These are phyloP conservation scores for Carex pumila DNA, from an alignment of 176 grass and related monocot species.

Conservation along the genomic window DNA sequence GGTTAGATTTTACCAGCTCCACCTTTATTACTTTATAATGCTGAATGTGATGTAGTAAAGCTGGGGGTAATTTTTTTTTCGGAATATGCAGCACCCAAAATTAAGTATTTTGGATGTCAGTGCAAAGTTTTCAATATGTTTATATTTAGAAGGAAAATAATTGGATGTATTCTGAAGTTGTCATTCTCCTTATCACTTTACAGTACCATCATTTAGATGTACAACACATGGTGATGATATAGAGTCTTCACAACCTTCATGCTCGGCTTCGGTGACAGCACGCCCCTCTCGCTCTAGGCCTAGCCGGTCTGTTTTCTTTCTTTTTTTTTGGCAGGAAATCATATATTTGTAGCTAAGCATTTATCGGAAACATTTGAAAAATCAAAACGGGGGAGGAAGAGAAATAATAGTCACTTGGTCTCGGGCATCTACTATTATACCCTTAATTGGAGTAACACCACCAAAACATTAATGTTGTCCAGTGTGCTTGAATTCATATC, in stretches of 20 bases:
- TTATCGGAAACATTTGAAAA: no score
- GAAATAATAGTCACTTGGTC: no score
- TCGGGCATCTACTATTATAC: no score
- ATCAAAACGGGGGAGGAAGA: no score
- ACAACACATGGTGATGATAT: slow-evolving; percentile 55
- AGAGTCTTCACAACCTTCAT: slow-evolving; percentile 78
- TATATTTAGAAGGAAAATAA: neutral
- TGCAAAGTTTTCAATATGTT: neutral
- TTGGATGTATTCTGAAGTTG: neutral
- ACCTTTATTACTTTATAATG: neutral
- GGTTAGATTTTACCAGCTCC: neutral
- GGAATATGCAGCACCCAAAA: neutral
- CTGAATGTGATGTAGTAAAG: neutral
- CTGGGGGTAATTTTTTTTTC: neutral
- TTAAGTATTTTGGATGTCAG: neutral
- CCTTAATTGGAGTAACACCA: neutral
- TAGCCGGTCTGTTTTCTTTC: slow-evolving; percentile 45
- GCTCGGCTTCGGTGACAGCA: slow-evolving; percentile 51
- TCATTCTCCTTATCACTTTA: neutral
- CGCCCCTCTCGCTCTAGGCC: slow-evolving; percentile 63
- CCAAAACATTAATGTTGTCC: neutral
- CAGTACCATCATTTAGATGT: slow-evolving; percentile 70
- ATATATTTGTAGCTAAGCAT: neutral
- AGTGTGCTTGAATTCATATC: neutral
- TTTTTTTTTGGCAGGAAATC: neutral